Evolutionary conservation across 495 filamentous ascomycete species (phyloP), one percentile per base, ranked within the genome.

Genomic region (Neurospora pannonica): DNA sequence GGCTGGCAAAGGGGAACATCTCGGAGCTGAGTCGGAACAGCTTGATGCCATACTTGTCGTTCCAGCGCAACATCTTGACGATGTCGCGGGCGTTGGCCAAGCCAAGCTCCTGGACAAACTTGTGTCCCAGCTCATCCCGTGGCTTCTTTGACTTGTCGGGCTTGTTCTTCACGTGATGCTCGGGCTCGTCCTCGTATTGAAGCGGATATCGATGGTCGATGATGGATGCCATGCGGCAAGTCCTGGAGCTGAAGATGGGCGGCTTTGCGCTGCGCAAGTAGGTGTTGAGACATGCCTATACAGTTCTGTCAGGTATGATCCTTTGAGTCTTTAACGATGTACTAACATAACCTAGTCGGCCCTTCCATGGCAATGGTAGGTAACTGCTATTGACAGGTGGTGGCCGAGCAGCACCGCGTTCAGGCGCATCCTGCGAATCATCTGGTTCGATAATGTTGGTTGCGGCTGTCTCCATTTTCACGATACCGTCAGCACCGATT

Each of bases 1-100:
- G 94, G 70, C 92, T 95, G 0, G 96, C 94, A 80, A 98, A 98
- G 1, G 95, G 96, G 74, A 98, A 98, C 93, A 97, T 97, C 78
- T 97, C 96, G 76, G 92, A 96, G 76, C 92, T 95, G 24, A 98
- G 86, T 4, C 95, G 91, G 86, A 98, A 87, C 81, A 99, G 97
- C 78, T 92, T 96, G 83, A 98, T 98, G 48, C 90, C 90, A 74
- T 96, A 98, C 72, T 89, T 90, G 74, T 97, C 94, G 79, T 98
- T 98, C 96, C 96, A 99, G 3, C 90, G 88, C 28, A 98, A 77
- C 86, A 98, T 90, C 78, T 97, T 97, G 40, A 88, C 83, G 7
- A 98, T 88, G 77, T 98, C 95, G 39, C 89, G 86, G 28, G 92
- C 92, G 82, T 99, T 98, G 5, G 91, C 88, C 8, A 98, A 83